phyloP scores from a whole-genome alignment of 441 rosid species.

The Euphorbia schlechtendalii region DNA sequence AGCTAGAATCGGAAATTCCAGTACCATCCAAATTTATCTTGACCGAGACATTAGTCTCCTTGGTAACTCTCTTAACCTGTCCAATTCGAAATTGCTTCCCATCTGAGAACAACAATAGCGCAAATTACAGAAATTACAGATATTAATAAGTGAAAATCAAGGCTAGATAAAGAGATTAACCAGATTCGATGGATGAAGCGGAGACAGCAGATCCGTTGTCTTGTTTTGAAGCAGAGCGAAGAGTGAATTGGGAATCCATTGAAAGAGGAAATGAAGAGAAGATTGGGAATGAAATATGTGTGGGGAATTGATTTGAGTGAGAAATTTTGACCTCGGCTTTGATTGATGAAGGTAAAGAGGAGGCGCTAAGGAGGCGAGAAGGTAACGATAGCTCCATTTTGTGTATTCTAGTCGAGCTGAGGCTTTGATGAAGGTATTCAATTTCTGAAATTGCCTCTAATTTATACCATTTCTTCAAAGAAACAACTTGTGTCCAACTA shows the following conservation, averaged over 20 bases:
- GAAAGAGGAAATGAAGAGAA: slow-evolving; percentile 16
- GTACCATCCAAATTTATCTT: slow-evolving; percentile 75
- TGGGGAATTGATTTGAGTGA: slow-evolving; percentile 5
- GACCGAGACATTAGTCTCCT: slow-evolving; percentile 80
- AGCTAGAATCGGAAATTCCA: slow-evolving; percentile 61
- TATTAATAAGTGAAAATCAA: background rate
- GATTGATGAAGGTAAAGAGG: slow-evolving; percentile 2
- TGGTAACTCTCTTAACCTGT: slow-evolving; percentile 78
- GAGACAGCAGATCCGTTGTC: slow-evolving; percentile 28
- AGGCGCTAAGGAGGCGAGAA: slow-evolving; percentile 4
- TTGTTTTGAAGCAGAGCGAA: slow-evolving; percentile 26
- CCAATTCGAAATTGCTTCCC: slow-evolving; percentile 44
- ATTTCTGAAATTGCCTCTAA: too few species aligned
- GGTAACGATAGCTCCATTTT: slow-evolving; percentile 13
- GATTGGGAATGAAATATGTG: background rate
- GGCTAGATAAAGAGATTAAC: background rate
- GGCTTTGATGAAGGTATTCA: too few species aligned
- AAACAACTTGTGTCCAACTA: too few species aligned
- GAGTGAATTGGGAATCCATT: slow-evolving; percentile 29
- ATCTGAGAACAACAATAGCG: slow-evolving; percentile 6
- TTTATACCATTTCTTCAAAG: too few species aligned
- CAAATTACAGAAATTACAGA: background rate
- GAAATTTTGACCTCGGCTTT: slow-evolving; percentile 18
- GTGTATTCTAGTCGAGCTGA: too few species aligned
- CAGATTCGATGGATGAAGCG: slow-evolving; percentile 11